Evolutionary conservation across 1,139 yeast genomes (phyloP), one percentile per base, ranked within the genome.

Genomic region (Suhomyces yuchorum): DNA sequence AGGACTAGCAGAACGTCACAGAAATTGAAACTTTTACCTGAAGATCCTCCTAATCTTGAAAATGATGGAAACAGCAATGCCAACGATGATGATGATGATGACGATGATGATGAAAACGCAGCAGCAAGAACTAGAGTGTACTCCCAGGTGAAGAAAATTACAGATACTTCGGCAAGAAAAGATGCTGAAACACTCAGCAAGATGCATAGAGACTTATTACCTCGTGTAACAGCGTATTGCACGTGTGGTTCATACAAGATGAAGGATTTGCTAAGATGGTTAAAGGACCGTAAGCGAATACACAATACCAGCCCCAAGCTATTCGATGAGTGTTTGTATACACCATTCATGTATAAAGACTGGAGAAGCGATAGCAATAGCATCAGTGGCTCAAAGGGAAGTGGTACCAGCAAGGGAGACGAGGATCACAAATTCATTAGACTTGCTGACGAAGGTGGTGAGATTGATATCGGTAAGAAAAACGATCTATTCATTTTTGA

Each of bases 111-210:
- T 12, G 56, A 47, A 19, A 46, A 43, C 11, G 49, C 47, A n/a
- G 37, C 53, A 7, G 43, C 56, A 11, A 75, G 72, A 24, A 68
- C 80, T 24, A 84, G 82, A 28, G 93, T 87, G 1, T 88, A 88
- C 58, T 85, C 96, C 0, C 96, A 89, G 57, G 91, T 89, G 11
- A 84, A 86, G 48, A 77, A 88, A 50, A 92, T 92, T 54, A 90
- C 87, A 37, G 97, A 93, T 54, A 79, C 87, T n/a, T 86, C 95
- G 1, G 98, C 99, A 0, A 74, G 98, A 55, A 86, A 85, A 56
- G 98, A 93, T 73, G 99, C 99, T 0, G 97, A 91, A 62, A 81
- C 92, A 37, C 73, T 93, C 50, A 96, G 97, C 6, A 92, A 91
- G 61, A 87, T 88, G 56, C 97, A 93, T 63, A 76, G 99, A 51